These are phyloP conservation scores for Austroboletus novae-zelandiae DNA, from an alignment of 1,284 basidiomycete species.

Conservation along the genomic window DNA sequence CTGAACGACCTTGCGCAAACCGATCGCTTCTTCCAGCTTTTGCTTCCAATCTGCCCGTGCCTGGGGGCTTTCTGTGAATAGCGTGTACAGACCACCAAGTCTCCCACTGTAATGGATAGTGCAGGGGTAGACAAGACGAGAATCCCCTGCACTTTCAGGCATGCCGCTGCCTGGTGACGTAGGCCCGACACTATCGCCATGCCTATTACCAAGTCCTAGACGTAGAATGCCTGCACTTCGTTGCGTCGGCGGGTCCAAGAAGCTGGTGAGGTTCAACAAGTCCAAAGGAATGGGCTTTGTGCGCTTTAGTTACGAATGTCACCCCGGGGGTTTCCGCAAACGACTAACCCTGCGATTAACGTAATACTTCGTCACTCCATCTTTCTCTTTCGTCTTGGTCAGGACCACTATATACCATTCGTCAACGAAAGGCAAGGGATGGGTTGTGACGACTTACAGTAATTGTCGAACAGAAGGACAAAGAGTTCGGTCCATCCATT, in stretches of 20 bases:
- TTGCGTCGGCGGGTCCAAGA: conserved; percentile 71
- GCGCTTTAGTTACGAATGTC: conserved; percentile 1
- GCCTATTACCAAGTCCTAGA: conserved; percentile 44
- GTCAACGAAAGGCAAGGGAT: conserved; percentile 4
- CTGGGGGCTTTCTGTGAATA: conserved; percentile 83
- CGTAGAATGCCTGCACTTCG: conserved; percentile 62
- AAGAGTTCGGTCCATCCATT: conserved; percentile 84
- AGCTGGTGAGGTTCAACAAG: conserved; percentile 77
- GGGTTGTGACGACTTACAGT: conserved; percentile 53
- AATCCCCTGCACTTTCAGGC: conserved; percentile 48
- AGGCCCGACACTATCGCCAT: conserved; percentile 30
- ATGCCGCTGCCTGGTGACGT: conserved; percentile 35
- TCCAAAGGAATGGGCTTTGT: conserved; percentile 85
- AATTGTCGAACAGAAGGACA: conserved; percentile 91
- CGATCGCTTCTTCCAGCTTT: conserved; percentile 86
- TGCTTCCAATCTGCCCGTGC: conserved; percentile 83
- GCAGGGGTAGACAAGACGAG: conserved; percentile 77
- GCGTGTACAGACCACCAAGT: conserved; percentile 75
- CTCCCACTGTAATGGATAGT: conserved; percentile 84
- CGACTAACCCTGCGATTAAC: conserved; percentile 75
- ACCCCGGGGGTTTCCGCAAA: neutral
- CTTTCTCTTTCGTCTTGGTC: conserved; percentile 78
- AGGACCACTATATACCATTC: conserved; percentile 65
- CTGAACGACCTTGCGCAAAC: conserved; percentile 81
- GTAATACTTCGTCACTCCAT: conserved; percentile 70